These are phyloP conservation scores for Phytophthora boehmeriae DNA, from an alignment of 352 stramenopile genomes.

Conservation along the genomic window DNA sequence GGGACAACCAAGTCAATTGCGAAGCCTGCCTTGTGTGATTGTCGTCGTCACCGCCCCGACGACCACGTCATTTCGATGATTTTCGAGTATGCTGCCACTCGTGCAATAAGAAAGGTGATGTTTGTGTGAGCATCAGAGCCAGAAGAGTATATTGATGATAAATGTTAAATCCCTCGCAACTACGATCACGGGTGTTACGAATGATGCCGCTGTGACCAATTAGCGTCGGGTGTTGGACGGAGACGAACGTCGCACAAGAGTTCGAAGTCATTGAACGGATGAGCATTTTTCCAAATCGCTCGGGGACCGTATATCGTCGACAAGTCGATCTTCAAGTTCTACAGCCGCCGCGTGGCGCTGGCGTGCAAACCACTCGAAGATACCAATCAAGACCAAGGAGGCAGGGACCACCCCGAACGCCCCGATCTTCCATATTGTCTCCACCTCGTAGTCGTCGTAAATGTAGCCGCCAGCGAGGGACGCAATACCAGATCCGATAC, in stretches of 20 bases:
- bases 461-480: conserved; percentile 60
- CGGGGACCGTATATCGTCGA: conserved; percentile 6
- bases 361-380: conserved; percentile 25
- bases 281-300: conserved; percentile 8
- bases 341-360: background rate
- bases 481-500: conserved; percentile 48
- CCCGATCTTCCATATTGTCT: conserved; percentile 55
- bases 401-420: conserved; percentile 39
- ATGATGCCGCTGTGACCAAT: too few species aligned
- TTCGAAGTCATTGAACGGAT: conserved; percentile 7
- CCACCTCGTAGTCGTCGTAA: conserved; percentile 52
- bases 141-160: too few species aligned
- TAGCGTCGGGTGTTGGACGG: too few species aligned
- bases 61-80: background rate
- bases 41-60: background rate
- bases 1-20: too few species aligned
- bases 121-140: background rate
- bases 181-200: too few species aligned
- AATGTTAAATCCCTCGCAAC: too few species aligned
- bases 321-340: conserved; percentile 23
- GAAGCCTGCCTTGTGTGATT: background rate
- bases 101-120: background rate
- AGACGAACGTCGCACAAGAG: too few species aligned
- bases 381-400: conserved; percentile 6
- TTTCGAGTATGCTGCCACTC: background rate